Percentiles rank a stretch among this genome's conserved stretches.
phyloP scores from a whole-genome alignment of 768 basidiomycete genomes.

The Amanita molliuscula region DNA sequence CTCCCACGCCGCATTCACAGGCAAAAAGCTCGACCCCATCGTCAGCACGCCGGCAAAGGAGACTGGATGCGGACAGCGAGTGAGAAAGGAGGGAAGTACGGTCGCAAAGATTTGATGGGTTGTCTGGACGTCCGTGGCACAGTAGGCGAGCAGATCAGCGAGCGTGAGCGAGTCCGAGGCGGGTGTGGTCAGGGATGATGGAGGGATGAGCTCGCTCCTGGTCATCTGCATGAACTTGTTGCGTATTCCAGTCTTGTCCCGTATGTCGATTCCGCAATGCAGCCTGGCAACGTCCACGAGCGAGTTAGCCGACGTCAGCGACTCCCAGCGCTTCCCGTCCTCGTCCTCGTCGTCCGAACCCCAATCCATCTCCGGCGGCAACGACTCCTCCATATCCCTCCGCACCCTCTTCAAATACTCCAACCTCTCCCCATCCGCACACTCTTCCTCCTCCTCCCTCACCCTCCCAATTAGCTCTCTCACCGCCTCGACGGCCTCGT shows the following conservation, averaged over 20 bases:
- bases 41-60: constrained; percentile 84
- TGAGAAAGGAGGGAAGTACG: constrained; percentile 73
- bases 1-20: constrained; percentile 88
- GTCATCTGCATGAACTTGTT: constrained; percentile 39
- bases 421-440: constrained; percentile 34
- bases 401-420: constrained; percentile 27
- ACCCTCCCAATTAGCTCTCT: constrained; percentile 27
- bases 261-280: constrained; percentile 70
- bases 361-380: background rate
- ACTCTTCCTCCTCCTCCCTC: constrained; percentile 34
- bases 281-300: constrained; percentile 86
- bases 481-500: constrained; percentile 58
- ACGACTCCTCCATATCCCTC: constrained; percentile 25
- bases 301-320: constrained; percentile 85
- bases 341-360: constrained; percentile 25
- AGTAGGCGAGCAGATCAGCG: constrained; percentile 73
- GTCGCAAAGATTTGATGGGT: constrained; percentile 75
- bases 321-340: constrained; percentile 73
- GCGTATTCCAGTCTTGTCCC: background rate
- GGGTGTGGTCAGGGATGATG: constrained; percentile 53
- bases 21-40: constrained; percentile 89
- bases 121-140: constrained; percentile 72
- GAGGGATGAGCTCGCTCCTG: constrained; percentile 68
- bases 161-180: constrained; percentile 53
- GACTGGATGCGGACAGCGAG: constrained; percentile 83